Evolutionary conservation across 2,329 filamentous ascomycete genomes (phyloP).

Genomic region (Catunica adiposa): DNA sequence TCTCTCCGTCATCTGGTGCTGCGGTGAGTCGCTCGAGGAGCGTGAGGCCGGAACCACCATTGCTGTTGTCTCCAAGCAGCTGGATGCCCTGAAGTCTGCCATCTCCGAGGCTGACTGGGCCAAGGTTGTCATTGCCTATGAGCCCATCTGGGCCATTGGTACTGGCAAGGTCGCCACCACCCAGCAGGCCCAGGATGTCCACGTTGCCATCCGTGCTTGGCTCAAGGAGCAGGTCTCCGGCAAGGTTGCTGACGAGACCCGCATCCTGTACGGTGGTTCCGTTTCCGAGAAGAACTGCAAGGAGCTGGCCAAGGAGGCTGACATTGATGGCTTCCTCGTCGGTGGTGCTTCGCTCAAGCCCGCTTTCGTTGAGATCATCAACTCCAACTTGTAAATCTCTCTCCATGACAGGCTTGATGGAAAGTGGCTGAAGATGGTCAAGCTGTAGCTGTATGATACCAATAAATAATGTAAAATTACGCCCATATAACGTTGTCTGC

Average conservation of each 20-base stretch:
- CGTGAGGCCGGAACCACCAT: slow-evolving; percentile 75
- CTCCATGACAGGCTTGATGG: neutral
- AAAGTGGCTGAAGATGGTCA: slow-evolving; percentile 8
- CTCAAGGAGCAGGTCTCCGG: slow-evolving; percentile 61
- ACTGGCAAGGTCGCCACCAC: slow-evolving; percentile 86
- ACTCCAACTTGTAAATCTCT: slow-evolving; percentile 32
- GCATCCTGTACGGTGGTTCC: slow-evolving; percentile 91
- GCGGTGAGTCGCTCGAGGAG: slow-evolving; percentile 87
- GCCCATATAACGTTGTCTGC: neutral
- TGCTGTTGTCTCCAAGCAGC: slow-evolving; percentile 68
- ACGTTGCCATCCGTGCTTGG: slow-evolving; percentile 83
- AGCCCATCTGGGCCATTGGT: slow-evolving; percentile 93
- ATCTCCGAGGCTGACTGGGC: slow-evolving; percentile 57
- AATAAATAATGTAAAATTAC: slow-evolving; percentile 10
- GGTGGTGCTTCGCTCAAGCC: slow-evolving; percentile 95
- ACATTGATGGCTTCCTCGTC: slow-evolving; percentile 97
- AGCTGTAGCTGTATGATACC: neutral
- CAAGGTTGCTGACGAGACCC: slow-evolving; percentile 64
- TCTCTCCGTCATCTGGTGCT: slow-evolving; percentile 87
- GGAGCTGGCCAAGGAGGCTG: slow-evolving; percentile 76
- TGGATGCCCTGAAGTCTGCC: slow-evolving; percentile 63
- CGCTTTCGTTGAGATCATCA: slow-evolving; percentile 53
- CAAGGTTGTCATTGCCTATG: slow-evolving; percentile 92
- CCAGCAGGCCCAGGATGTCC: slow-evolving; percentile 84
- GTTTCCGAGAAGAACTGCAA: slow-evolving; percentile 97